These are phyloP conservation scores for Rubia peregrina DNA, from an alignment of 305 asterid species.

Conservation along the genomic window DNA sequence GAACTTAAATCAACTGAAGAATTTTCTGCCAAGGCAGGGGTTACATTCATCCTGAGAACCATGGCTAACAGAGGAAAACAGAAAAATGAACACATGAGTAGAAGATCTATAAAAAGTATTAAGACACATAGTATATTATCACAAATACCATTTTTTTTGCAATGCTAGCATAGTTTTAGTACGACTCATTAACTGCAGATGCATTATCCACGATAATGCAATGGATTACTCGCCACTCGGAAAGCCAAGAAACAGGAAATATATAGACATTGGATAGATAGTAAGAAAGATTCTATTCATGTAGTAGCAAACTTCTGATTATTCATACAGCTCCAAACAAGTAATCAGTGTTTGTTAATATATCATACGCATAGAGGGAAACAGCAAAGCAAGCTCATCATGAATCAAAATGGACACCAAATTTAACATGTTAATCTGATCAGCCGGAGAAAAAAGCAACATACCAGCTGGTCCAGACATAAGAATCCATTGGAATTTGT, in stretches of 20 bases:
- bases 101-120: constrained; percentile 6
- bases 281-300: neutral
- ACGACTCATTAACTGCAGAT: neutral
- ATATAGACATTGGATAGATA: neutral
- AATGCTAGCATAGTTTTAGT: neutral
- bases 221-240: neutral
- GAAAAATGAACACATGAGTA: constrained; percentile 16
- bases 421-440: neutral
- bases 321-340: neutral
- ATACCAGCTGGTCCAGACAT: constrained; percentile 72
- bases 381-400: neutral
- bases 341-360: neutral
- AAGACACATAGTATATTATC: neutral
- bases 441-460: constrained; percentile 3
- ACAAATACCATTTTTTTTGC: neutral
- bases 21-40: constrained; percentile 63
- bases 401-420: neutral
- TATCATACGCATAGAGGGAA: neutral
- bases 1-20: constrained; percentile 37
- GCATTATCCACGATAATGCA: neutral
- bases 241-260: neutral
- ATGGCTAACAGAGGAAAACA: constrained; percentile 34
- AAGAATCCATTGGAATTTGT: constrained; percentile 46
- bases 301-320: neutral
- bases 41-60: constrained; percentile 46